A percentile compares a stretch with the other conserved stretches of the same genome.
Evolutionary conservation across 495 filamentous ascomycete species (phyloP).

Genomic region (Neurospora africana): DNA sequence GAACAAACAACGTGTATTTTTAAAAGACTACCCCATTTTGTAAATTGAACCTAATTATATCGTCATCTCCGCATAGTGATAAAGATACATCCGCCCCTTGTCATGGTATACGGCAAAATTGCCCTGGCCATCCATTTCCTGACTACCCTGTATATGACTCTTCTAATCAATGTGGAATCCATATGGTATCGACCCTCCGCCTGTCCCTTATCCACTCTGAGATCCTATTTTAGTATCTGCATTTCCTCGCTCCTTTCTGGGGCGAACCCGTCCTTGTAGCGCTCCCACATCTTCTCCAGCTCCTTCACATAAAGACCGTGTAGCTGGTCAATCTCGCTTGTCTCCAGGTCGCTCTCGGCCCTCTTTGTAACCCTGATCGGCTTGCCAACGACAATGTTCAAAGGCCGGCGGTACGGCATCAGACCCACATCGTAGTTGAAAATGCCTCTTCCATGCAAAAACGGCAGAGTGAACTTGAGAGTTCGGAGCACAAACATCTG

Average conservation of each 20-base stretch:
- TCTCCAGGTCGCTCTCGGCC: constrained; percentile 40
- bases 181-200: not conserved
- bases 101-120: not conserved
- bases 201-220: not conserved
- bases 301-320: constrained; percentile 72
- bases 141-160: not conserved
- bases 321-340: constrained; percentile 66
- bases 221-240: constrained; percentile 56
- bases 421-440: constrained; percentile 97
- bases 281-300: constrained; percentile 71
- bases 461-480: constrained; percentile 85
- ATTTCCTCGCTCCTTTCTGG: constrained; percentile 61
- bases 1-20: not conserved
- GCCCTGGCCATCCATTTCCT: not conserved
- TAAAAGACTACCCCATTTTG: not conserved
- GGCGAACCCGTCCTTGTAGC: constrained; percentile 80
- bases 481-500: constrained; percentile 74
- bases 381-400: constrained; percentile 81
- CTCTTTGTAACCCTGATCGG: constrained; percentile 54
- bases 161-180: not conserved
- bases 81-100: not conserved
- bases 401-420: constrained; percentile 79
- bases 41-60: not conserved
- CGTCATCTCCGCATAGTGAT: not conserved
- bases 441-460: constrained; percentile 82